These are phyloP conservation scores for Flaveria floridana DNA, from an alignment of 140 eudicot species.

Conservation along the genomic window DNA sequence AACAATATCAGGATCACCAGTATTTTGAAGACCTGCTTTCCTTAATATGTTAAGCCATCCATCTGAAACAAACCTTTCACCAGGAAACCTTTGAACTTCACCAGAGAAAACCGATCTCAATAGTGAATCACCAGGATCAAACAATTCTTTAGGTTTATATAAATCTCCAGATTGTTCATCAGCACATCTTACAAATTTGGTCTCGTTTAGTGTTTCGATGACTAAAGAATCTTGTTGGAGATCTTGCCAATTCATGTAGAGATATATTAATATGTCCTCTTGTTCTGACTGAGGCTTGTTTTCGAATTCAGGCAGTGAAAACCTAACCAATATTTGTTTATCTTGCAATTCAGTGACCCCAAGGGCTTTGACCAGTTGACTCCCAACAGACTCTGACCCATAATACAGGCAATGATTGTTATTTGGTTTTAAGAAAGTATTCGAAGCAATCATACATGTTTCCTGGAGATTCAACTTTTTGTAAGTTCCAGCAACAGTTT, in stretches of 20 bases:
- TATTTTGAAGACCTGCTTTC: slow-evolving; percentile 72
- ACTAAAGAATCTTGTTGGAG: slow-evolving; percentile 72
- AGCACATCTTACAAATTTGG: slow-evolving; percentile 72
- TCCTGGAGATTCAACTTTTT: slow-evolving; percentile 55
- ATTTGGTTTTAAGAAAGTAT: slow-evolving; percentile 74
- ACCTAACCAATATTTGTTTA: slow-evolving; percentile 71
- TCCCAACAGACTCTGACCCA: slow-evolving; percentile 51
- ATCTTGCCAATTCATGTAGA: slow-evolving; percentile 79
- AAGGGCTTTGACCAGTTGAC: slow-evolving; percentile 67
- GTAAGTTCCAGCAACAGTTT: slow-evolving; percentile 71
- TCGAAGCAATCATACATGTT: slow-evolving; percentile 64
- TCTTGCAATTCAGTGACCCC: slow-evolving; percentile 83
- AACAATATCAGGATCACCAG: slow-evolving; percentile 75
- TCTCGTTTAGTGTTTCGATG: slow-evolving; percentile 70
- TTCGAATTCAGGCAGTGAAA: slow-evolving; percentile 85
- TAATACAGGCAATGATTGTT: slow-evolving; percentile 71
- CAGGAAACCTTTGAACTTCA: slow-evolving; percentile 77
- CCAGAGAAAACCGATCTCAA: slow-evolving; percentile 79
- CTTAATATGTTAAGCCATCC: slow-evolving; percentile 85
- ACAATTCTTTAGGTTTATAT: slow-evolving; percentile 71
- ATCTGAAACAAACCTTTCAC: slow-evolving; percentile 83
- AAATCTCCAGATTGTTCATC: slow-evolving; percentile 63
- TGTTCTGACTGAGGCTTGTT: slow-evolving; percentile 71
- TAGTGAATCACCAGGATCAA: slow-evolving; percentile 78
- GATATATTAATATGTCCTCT: slow-evolving; percentile 75